phyloP scores from a whole-genome alignment of 2,329 filamentous ascomycete species.

The Apiospora marii region DNA sequence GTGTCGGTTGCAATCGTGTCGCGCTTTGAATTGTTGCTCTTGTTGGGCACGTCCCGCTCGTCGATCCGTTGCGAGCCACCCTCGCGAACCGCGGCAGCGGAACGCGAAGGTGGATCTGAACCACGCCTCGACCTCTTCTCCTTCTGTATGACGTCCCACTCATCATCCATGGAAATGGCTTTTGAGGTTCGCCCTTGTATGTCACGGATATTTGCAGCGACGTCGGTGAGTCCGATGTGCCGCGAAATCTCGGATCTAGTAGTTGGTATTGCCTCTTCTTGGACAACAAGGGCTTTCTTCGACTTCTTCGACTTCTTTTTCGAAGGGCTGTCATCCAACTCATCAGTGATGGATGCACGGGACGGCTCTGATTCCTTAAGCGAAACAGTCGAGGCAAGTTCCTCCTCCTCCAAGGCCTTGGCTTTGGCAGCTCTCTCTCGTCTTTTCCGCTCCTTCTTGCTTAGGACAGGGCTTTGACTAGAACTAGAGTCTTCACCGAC shows the following conservation, averaged over 20 bases:
- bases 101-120: constrained; percentile 25
- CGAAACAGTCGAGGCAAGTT: constrained; percentile 26
- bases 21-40: constrained; percentile 55
- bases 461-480: constrained; percentile 36
- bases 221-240: background rate
- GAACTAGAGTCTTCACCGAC: constrained; percentile 43
- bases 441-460: constrained; percentile 52
- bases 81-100: constrained; percentile 10
- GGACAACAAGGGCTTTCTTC: constrained; percentile 38
- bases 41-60: constrained; percentile 44
- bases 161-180: background rate
- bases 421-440: constrained; percentile 50
- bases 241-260: constrained; percentile 30
- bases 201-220: background rate
- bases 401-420: constrained; percentile 22
- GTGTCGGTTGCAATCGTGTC: constrained; percentile 34
- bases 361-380: constrained; percentile 34
- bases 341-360: constrained; percentile 31
- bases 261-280: constrained; percentile 32
- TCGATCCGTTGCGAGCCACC: constrained; percentile 23
- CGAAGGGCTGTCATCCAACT: constrained; percentile 35
- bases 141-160: constrained; percentile 25
- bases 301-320: constrained; percentile 38
- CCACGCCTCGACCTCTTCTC: background rate
- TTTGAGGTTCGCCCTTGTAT: background rate